Conservation (phyloP, 306 rosid genomes). For the Vigna mungo region DNA sequence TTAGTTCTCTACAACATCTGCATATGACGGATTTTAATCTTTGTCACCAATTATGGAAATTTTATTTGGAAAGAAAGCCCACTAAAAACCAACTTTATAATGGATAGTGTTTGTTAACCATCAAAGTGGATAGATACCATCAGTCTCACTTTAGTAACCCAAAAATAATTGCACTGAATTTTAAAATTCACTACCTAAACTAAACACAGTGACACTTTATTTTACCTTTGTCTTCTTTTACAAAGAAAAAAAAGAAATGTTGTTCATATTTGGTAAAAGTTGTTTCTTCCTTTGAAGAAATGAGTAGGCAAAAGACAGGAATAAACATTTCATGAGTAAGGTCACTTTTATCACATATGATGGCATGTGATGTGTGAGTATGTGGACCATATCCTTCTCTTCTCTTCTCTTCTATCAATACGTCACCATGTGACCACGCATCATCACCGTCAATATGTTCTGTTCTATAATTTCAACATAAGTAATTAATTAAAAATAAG, state of each 20-base stretch:
- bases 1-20: neutral
- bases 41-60: too few species aligned
- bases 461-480: neutral
- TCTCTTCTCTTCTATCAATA: too few species aligned
- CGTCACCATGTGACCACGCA: slow-evolving; percentile 18
- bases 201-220: too few species aligned
- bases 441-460: neutral
- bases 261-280: neutral
- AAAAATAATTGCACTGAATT: too few species aligned
- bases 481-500: too few species aligned
- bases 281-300: neutral
- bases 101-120: too few species aligned
- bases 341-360: neutral
- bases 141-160: too few species aligned
- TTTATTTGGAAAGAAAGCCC: too few species aligned
- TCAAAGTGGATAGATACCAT: too few species aligned
- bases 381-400: slow-evolving; percentile 11
- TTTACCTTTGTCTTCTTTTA: neutral
- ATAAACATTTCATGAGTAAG: slow-evolving; percentile 7
- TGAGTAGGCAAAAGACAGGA: neutral
- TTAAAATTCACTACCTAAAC: too few species aligned
- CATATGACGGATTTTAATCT: neutral
- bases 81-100: too few species aligned
- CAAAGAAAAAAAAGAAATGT: neutral
- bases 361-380: slow-evolving; percentile 30